phyloP scores from a whole-genome alignment of 768 basidiomycete species.

The Suillus lakei region DNA sequence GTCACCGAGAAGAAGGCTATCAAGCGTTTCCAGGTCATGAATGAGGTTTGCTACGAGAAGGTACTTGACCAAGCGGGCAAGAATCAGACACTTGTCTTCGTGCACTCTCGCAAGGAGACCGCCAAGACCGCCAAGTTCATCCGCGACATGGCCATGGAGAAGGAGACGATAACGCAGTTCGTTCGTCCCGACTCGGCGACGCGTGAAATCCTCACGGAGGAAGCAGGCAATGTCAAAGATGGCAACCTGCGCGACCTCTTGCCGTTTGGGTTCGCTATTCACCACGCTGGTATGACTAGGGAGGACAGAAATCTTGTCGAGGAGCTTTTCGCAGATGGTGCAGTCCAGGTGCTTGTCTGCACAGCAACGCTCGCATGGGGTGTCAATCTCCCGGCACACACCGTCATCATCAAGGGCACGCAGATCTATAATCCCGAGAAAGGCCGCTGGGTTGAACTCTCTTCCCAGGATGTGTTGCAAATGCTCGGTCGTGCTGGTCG shows the following conservation, averaged over 20 bases:
- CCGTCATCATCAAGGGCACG: conserved; percentile 99
- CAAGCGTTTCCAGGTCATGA: conserved; percentile 97
- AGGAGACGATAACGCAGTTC: conserved; percentile 95
- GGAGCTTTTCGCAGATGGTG: conserved; percentile 91
- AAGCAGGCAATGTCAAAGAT: conserved; percentile 84
- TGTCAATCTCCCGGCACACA: conserved; percentile 97
- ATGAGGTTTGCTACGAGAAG: conserved; percentile 99
- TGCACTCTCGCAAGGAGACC: conserved; percentile 98
- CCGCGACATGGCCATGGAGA: conserved; percentile 93
- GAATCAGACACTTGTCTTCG: conserved; percentile 94
- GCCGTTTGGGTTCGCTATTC: conserved; percentile 97
- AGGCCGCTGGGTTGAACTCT: conserved; percentile 95
- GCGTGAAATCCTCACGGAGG: conserved; percentile 86
- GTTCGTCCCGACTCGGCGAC: conserved; percentile 93
- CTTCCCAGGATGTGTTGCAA: conserved; percentile 94
- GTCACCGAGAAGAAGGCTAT: conserved; percentile 99
- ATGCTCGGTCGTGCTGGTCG: conserved; percentile 98
- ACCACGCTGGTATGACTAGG: conserved; percentile 95
- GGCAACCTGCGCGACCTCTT: conserved; percentile 84
- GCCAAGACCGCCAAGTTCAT: conserved; percentile 96
- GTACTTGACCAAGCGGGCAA: conserved; percentile 90
- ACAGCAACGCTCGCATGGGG: conserved; percentile 99
- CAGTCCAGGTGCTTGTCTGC: conserved; percentile 92
- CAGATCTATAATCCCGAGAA: conserved; percentile 99
- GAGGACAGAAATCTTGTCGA: conserved; percentile 93